Evolutionary conservation across 2,329 filamentous ascomycete species (phyloP).

Genomic region (Chaetomiaceae sp.): DNA sequence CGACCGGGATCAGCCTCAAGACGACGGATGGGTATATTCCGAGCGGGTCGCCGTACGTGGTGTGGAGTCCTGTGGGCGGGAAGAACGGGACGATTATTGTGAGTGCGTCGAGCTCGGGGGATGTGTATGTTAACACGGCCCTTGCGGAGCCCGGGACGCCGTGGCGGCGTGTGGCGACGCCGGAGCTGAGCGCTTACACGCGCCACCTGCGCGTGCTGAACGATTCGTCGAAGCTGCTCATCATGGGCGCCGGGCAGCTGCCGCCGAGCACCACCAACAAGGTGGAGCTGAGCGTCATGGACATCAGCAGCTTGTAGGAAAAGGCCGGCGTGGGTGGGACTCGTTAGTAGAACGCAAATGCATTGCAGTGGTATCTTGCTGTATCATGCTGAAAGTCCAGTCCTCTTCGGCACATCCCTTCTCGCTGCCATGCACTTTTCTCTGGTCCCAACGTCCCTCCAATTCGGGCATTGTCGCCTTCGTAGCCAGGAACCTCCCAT

Average conservation of each 20-base stretch:
- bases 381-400: too few relatives aligned
- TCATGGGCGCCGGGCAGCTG: slow-evolving; percentile 40
- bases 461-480: too few relatives aligned
- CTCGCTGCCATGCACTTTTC: too few relatives aligned
- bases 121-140: slow-evolving; percentile 37
- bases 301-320: slow-evolving; percentile 16
- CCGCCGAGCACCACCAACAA: slow-evolving; percentile 42
- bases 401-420: too few relatives aligned
- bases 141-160: slow-evolving; percentile 30
- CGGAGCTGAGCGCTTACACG: slow-evolving; percentile 33
- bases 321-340: background rate
- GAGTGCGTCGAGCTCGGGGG: slow-evolving; percentile 33
- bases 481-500: too few relatives aligned
- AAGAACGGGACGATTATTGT: slow-evolving; percentile 34
- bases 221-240: slow-evolving; percentile 33
- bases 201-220: slow-evolving; percentile 33
- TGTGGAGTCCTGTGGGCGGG: slow-evolving; percentile 40
- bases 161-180: slow-evolving; percentile 32
- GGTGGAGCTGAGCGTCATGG: slow-evolving; percentile 33
- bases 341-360: too few relatives aligned
- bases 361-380: too few relatives aligned
- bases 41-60: slow-evolving; percentile 37
- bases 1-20: slow-evolving; percentile 26
- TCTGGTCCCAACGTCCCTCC: too few relatives aligned
- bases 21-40: background rate